Percentiles rank a stretch among this genome's conserved stretches.
phyloP scores from a whole-genome alignment of 352 stramenopile genomes.

The Pythium brachiatum region DNA sequence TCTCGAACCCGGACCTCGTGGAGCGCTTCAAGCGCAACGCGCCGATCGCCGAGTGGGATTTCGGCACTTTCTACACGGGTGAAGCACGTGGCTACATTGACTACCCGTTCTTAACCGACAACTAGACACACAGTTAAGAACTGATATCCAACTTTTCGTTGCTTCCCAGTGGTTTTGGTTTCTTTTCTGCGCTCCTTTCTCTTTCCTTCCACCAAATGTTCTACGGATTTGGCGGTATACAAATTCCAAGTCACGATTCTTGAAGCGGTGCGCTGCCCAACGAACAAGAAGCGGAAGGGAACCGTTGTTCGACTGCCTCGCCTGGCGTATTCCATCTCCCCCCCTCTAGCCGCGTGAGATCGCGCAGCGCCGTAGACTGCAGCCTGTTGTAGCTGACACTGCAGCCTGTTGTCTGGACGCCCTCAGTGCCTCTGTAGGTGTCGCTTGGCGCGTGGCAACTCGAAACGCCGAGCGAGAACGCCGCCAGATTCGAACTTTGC shows the following conservation, averaged over 20 bases:
- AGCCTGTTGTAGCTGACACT: neutral
- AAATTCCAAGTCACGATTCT: constrained; percentile 19
- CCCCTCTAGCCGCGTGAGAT: neutral
- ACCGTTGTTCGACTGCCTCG: no score
- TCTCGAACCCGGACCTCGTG: constrained; percentile 48
- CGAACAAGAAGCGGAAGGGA: neutral
- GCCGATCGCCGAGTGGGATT: constrained; percentile 37
- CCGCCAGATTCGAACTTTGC: neutral
- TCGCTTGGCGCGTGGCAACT: neutral
- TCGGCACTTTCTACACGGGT: constrained; percentile 42
- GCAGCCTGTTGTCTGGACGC: neutral
- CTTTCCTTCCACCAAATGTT: constrained; percentile 10
- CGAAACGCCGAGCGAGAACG: neutral
- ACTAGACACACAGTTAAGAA: neutral
- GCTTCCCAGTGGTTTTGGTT: neutral
- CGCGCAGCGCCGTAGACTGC: no score
- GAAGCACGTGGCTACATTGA: constrained; percentile 52
- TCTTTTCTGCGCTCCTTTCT: neutral
- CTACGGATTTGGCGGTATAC: neutral
- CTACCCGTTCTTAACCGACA: constrained; percentile 39
- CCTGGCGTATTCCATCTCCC: neutral
- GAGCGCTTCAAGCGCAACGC: constrained; percentile 28
- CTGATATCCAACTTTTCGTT: neutral
- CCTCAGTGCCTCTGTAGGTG: neutral
- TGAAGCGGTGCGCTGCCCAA: constrained; percentile 15